Conservation (phyloP, 768 basidiomycete genomes). For the Leucosporidium yakuticum region DNA sequence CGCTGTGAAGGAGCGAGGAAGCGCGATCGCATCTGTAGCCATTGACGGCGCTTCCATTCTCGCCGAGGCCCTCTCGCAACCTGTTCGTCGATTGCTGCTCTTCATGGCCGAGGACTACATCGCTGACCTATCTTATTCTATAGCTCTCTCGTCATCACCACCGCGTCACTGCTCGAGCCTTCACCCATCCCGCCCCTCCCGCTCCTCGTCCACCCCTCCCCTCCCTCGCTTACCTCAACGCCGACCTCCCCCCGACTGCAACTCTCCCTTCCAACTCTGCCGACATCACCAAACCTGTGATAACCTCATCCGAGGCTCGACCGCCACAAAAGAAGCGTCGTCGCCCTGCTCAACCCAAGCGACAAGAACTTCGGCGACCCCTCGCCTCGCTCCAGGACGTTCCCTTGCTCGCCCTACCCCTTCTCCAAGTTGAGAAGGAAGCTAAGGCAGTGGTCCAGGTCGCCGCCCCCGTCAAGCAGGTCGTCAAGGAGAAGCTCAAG, state of each 20-base stretch:
- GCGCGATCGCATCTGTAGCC: neutral
- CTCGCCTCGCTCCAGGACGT: too few species aligned
- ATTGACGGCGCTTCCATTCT: constrained; percentile 9
- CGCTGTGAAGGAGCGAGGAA: neutral
- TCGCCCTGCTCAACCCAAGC: too few species aligned
- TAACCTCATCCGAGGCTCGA: neutral
- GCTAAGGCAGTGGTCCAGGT: too few species aligned
- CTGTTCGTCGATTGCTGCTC: constrained; percentile 23
- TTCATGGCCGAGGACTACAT: neutral
- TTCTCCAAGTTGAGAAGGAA: too few species aligned
- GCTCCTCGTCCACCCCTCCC: constrained; percentile 17
- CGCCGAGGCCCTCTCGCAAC: neutral
- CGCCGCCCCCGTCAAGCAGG: too few species aligned
- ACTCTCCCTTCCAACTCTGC: neutral
- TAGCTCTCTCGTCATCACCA: neutral
- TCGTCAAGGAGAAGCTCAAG: too few species aligned
- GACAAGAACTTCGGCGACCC: too few species aligned
- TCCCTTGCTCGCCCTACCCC: too few species aligned
- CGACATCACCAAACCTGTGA: neutral
- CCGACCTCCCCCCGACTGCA: constrained; percentile 6
- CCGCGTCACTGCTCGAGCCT: constrained; percentile 31
- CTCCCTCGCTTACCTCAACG: constrained; percentile 30
- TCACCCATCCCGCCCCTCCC: constrained; percentile 33
- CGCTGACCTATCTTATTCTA: neutral
- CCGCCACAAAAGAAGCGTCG: too few species aligned